These are phyloP conservation scores for Pyrenopolyporus hunteri DNA, from an alignment of 495 filamentous ascomycete species.

Conservation along the genomic window DNA sequence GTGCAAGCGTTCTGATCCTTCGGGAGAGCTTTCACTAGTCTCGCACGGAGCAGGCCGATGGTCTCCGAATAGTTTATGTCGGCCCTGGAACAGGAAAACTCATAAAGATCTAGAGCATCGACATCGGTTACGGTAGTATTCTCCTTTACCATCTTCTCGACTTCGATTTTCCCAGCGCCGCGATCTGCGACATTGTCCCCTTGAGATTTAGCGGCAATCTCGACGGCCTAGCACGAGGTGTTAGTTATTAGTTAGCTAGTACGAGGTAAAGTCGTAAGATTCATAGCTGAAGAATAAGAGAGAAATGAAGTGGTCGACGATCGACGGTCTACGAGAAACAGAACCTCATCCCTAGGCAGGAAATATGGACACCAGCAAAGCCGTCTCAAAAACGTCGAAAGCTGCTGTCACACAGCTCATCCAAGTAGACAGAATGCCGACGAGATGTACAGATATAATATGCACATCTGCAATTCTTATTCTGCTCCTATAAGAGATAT, in stretches of 20 bases:
- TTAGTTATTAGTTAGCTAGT: constrained; percentile 4
- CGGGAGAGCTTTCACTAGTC: constrained; percentile 52
- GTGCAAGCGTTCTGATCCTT: constrained; percentile 43
- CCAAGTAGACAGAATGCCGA: too few species aligned
- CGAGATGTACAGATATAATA: too few species aligned
- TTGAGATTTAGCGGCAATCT: constrained; percentile 52
- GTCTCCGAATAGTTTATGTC: constrained; percentile 40
- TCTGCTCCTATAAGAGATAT: too few species aligned
- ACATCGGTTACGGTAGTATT: constrained; percentile 45
- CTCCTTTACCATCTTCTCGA: constrained; percentile 49
- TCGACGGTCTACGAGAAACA: too few species aligned
- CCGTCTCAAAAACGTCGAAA: too few species aligned
- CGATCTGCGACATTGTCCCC: constrained; percentile 47
- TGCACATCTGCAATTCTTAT: too few species aligned
- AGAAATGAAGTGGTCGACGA: too few species aligned
- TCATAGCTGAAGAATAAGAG: background rate
- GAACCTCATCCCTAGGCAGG: too few species aligned
- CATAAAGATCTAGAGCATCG: constrained; percentile 52
- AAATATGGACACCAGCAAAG: too few species aligned
- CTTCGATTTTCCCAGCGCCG: constrained; percentile 39
- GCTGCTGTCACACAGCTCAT: too few species aligned
- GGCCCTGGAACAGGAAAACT: constrained; percentile 39
- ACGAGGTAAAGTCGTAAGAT: background rate
- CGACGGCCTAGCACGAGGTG: constrained; percentile 46
- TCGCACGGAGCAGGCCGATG: constrained; percentile 48